phyloP scores from a whole-genome alignment of 2,329 filamentous ascomycete species.

The Chalara sp. region DNA sequence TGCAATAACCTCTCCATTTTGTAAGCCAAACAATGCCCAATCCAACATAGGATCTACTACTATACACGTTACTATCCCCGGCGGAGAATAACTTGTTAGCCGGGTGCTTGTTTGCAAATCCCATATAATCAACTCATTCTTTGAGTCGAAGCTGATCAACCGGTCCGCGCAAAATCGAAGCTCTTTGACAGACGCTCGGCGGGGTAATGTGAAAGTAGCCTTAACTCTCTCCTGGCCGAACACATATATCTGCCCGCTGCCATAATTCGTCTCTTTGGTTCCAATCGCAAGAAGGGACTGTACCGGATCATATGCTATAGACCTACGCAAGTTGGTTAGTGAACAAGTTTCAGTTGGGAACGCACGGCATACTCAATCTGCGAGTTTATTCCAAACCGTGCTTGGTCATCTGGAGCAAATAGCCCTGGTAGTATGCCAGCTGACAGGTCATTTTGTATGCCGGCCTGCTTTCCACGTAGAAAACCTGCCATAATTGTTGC shows the following conservation, averaged over 20 bases:
- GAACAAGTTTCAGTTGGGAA: background rate
- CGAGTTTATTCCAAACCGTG: constrained; percentile 75
- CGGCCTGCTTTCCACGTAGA: constrained; percentile 85
- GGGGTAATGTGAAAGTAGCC: constrained; percentile 63
- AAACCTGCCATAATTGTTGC: constrained; percentile 67
- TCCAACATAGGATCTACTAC: constrained; percentile 86
- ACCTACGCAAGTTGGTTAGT: constrained; percentile 44
- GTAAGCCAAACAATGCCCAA: constrained; percentile 81
- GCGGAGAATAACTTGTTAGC: constrained; percentile 64
- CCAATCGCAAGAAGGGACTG: constrained; percentile 91
- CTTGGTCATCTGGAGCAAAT: constrained; percentile 79
- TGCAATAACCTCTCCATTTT: constrained; percentile 79
- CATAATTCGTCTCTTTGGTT: constrained; percentile 80
- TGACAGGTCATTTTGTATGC: constrained; percentile 86
- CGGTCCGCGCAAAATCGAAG: constrained; percentile 84
- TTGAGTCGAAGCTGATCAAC: constrained; percentile 76
- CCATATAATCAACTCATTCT: constrained; percentile 80
- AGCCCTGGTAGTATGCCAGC: constrained; percentile 69
- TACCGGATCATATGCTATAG: constrained; percentile 84
- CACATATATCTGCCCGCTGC: constrained; percentile 81
- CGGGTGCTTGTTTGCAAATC: constrained; percentile 65
- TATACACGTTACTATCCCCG: constrained; percentile 67
- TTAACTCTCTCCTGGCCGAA: constrained; percentile 78
- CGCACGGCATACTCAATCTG: constrained; percentile 49
- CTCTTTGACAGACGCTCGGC: constrained; percentile 66